Evolutionary conservation across 805 yeast genomes (phyloP).

Genomic region (Kodamaea laetipori): DNA sequence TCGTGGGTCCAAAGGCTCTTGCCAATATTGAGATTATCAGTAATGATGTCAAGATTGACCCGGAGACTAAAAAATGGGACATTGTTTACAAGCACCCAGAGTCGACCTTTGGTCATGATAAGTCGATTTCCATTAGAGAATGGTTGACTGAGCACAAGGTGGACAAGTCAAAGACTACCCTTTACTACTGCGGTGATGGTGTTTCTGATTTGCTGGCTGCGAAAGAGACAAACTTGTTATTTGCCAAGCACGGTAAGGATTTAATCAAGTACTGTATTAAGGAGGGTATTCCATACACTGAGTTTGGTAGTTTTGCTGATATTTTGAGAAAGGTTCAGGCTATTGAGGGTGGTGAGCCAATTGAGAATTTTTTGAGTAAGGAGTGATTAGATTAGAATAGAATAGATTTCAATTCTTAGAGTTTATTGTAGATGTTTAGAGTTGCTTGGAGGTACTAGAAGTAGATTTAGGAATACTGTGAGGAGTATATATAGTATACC

Average conservation of each 20-base stretch:
- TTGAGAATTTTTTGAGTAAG: constrained; percentile 14
- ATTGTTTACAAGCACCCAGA: constrained; percentile 81
- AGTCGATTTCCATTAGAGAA: constrained; percentile 73
- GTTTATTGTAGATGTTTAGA: too few relatives aligned
- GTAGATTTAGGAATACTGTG: too few relatives aligned
- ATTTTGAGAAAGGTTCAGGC: constrained; percentile 63
- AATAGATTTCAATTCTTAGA: too few relatives aligned
- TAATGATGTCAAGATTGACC: constrained; percentile 63
- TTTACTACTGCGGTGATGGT: constrained; percentile 97
- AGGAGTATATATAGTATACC: too few relatives aligned
- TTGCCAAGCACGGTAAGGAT: constrained; percentile 92
- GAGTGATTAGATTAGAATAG: not conserved
- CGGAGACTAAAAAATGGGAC: constrained; percentile 68
- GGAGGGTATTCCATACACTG: constrained; percentile 81
- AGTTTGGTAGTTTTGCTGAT: constrained; percentile 74
- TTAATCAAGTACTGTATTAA: constrained; percentile 80
- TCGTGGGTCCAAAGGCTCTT: constrained; percentile 77
- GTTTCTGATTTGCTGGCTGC: constrained; percentile 95
- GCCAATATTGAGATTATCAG: constrained; percentile 47
- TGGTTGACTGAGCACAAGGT: constrained; percentile 37
- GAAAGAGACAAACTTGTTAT: constrained; percentile 86
- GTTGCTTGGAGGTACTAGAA: too few relatives aligned
- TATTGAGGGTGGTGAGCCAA: constrained; percentile 36
- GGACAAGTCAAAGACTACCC: constrained; percentile 25
- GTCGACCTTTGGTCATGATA: constrained; percentile 92